Percentiles rank a stretch among this genome's conserved stretches.
phyloP scores from a whole-genome alignment of 2,329 filamentous ascomycete genomes.

The Karstenula rhodostoma region DNA sequence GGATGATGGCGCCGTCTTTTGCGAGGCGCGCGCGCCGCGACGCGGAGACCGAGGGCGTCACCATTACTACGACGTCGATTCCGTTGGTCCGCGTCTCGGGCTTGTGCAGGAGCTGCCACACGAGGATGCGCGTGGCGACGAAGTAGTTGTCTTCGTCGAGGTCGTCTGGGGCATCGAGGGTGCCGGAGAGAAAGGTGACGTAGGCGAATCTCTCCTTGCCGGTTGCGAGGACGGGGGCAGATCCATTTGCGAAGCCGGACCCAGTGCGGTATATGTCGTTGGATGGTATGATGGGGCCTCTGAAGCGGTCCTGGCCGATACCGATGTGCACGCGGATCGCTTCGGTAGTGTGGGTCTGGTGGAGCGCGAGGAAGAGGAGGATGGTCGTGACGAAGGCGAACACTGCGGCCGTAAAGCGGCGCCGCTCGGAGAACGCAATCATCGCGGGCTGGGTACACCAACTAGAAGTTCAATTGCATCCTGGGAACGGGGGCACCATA shows the following conservation, averaged over 20 bases:
- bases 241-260: not conserved
- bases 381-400: not conserved
- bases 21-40: constrained; percentile 28
- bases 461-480: not conserved
- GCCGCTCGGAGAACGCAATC: not conserved
- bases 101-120: constrained; percentile 42
- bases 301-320: not conserved
- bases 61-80: constrained; percentile 39
- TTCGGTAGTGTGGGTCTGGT: not conserved
- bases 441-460: not conserved
- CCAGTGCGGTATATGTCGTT: constrained; percentile 10
- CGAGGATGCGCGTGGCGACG: constrained; percentile 36
- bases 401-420: not conserved
- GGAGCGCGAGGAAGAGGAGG: not conserved
- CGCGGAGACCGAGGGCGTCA: constrained; percentile 33
- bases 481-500: not conserved
- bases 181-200: constrained; percentile 36
- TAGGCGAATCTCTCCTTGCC: constrained; percentile 33
- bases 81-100: constrained; percentile 31
- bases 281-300: not conserved
- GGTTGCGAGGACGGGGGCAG: not conserved
- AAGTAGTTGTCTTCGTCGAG: constrained; percentile 41
- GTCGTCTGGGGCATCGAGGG: constrained; percentile 25
- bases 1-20: constrained; percentile 38
- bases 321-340: constrained; percentile 1